phyloP scores from a whole-genome alignment of 495 filamentous ascomycete genomes.

The Hyphodiscus hymeniophilus region DNA sequence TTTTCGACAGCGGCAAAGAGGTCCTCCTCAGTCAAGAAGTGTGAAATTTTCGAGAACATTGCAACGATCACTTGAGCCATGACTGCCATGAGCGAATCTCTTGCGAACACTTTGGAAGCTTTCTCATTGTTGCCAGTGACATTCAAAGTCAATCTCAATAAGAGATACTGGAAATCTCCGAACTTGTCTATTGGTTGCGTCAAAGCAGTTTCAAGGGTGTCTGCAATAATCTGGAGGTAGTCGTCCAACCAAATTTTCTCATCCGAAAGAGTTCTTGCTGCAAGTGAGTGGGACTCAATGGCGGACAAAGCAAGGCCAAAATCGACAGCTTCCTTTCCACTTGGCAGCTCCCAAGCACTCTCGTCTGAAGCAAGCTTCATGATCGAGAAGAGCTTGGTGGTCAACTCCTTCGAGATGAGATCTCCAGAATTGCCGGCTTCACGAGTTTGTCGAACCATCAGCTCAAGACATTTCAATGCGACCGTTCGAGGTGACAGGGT shows the following conservation, averaged over 20 bases:
- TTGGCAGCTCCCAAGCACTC: slow-evolving; percentile 24
- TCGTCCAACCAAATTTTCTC: slow-evolving; percentile 24
- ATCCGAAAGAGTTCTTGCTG: slow-evolving; percentile 20
- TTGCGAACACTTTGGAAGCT: slow-evolving; percentile 59
- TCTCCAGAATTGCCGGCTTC: slow-evolving; percentile 38
- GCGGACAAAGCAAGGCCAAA: slow-evolving; percentile 47
- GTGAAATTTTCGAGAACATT: slow-evolving; percentile 31
- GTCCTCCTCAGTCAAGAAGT: slow-evolving; percentile 35
- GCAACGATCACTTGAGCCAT: slow-evolving; percentile 24
- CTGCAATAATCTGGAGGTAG: slow-evolving; percentile 22
- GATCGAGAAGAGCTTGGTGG: slow-evolving; percentile 41
- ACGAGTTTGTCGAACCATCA: slow-evolving; percentile 44
- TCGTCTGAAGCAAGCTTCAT: slow-evolving; percentile 24
- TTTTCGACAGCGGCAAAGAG: slow-evolving; percentile 49
- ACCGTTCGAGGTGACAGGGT: slow-evolving; percentile 53
- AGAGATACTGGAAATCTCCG: slow-evolving; percentile 10
- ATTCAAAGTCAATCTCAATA: slow-evolving; percentile 73
- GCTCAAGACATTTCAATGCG: slow-evolving; percentile 55
- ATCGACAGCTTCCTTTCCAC: slow-evolving; percentile 20
- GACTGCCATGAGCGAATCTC: slow-evolving; percentile 28
- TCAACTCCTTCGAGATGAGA: slow-evolving; percentile 43
- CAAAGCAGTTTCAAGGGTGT: slow-evolving; percentile 12
- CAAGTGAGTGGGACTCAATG: slow-evolving; percentile 51
- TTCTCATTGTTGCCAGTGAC: slow-evolving; percentile 72
- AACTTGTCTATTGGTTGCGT: slow-evolving; percentile 9